Evolutionary conservation across 805 yeast genomes (phyloP).

Genomic region (Candida parachauliodes): DNA sequence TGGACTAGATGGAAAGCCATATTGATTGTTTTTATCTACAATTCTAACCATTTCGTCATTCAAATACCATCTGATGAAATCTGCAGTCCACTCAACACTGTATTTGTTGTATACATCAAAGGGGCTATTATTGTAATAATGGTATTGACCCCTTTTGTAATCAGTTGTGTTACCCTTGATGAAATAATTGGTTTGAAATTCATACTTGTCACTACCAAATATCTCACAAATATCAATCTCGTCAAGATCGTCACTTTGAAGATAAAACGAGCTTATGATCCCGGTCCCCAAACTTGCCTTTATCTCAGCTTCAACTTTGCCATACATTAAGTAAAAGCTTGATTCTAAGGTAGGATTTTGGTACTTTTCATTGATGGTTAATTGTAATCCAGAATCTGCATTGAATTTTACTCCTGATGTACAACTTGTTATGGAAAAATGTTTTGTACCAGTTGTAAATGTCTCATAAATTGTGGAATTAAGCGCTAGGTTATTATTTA

Average conservation of each 20-base stretch:
- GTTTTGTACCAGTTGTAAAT: slow-evolving; percentile 12
- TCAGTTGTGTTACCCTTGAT: slow-evolving; percentile 36
- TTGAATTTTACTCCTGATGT: slow-evolving; percentile 10
- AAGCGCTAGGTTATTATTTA: slow-evolving; percentile 25
- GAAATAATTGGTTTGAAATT: slow-evolving; percentile 36
- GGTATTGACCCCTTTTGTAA: slow-evolving; percentile 34
- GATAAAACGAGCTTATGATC: slow-evolving; percentile 35
- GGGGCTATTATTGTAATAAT: slow-evolving; percentile 22
- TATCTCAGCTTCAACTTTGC: slow-evolving; percentile 35
- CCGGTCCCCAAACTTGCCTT: slow-evolving; percentile 32
- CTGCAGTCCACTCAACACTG: slow-evolving; percentile 37
- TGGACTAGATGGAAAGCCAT: slow-evolving; percentile 36
- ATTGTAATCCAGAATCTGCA: slow-evolving; percentile 8
- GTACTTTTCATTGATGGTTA: slow-evolving; percentile 17
- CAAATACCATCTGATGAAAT: slow-evolving; percentile 25
- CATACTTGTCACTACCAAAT: slow-evolving; percentile 32
- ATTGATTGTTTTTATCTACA: slow-evolving; percentile 15
- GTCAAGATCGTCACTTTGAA: slow-evolving; percentile 42
- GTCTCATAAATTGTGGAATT: slow-evolving; percentile 14
- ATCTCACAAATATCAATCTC: slow-evolving; percentile 39
- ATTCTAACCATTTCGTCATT: slow-evolving; percentile 26
- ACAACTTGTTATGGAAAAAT: slow-evolving; percentile 8
- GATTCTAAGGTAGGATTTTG: slow-evolving; percentile 33
- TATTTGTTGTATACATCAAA: slow-evolving; percentile 22
- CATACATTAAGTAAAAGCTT: slow-evolving; percentile 30